Percentiles rank a stretch among this genome's conserved stretches.
Conservation (phyloP, 305 asterid genomes). For the Salvia sclarea region DNA sequence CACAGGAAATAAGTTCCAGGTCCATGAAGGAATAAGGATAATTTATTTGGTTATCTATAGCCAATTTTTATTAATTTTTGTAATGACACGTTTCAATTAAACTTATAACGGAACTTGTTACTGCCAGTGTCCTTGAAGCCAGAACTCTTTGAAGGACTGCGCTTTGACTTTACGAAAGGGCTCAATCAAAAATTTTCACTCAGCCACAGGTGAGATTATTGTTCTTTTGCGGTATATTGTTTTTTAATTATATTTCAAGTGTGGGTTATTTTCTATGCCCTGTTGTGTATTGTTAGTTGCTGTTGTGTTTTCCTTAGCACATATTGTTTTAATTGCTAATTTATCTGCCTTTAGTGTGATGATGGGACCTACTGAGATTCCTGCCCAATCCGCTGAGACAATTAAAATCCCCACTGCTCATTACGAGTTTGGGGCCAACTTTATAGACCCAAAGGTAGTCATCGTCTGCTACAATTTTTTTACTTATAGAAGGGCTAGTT, state of each 20-base stretch:
- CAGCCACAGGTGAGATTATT: slow-evolving; percentile 76
- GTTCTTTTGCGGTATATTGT: slow-evolving; percentile 8
- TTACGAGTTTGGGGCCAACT: slow-evolving; percentile 97
- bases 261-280: slow-evolving; percentile 1
- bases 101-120: slow-evolving; percentile 26
- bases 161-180: slow-evolving; percentile 88
- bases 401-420: slow-evolving; percentile 87
- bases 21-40: background rate
- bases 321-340: background rate
- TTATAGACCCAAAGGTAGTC: slow-evolving; percentile 72
- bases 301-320: background rate
- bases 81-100: background rate
- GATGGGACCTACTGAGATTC: slow-evolving; percentile 97
- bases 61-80: background rate
- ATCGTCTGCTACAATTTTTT: background rate
- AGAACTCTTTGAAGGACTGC: slow-evolving; percentile 93
- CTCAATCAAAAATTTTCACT: slow-evolving; percentile 88
- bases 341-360: slow-evolving; percentile 55
- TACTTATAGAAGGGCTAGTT: slow-evolving; percentile 14
- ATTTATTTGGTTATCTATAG: background rate
- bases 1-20: background rate
- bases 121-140: slow-evolving; percentile 97
- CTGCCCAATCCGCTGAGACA: slow-evolving; percentile 80
- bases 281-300: slow-evolving; percentile 12
- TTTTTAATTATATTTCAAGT: background rate